Conservation (phyloP, 1,284 basidiomycete species). For the Vanrija humicola region DNA sequence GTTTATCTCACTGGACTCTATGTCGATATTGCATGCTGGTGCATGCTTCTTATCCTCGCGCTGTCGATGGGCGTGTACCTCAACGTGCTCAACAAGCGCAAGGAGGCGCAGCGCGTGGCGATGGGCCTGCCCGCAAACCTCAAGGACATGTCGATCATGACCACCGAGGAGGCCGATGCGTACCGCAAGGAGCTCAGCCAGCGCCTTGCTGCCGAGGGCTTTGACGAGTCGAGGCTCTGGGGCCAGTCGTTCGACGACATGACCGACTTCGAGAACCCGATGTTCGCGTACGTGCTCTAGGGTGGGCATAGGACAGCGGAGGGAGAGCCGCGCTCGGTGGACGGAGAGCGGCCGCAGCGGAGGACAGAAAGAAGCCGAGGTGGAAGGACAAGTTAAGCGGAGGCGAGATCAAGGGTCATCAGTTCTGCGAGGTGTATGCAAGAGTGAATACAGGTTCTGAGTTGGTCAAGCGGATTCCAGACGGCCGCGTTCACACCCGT, state of each 20-base stretch:
- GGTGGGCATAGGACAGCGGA: background rate
- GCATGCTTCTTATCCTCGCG: slow-evolving; percentile 31
- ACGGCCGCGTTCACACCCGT: no score
- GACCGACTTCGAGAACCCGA: slow-evolving; percentile 13
- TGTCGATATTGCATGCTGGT: slow-evolving; percentile 40
- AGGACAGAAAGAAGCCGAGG: no score
- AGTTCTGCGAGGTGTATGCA: no score
- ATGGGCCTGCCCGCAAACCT: slow-evolving; percentile 37
- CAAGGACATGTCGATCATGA: slow-evolving; percentile 42
- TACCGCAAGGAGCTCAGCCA: slow-evolving; percentile 26
- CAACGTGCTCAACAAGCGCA: slow-evolving; percentile 31
- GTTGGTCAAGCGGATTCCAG: no score
- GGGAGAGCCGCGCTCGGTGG: no score
- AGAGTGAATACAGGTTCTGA: no score
- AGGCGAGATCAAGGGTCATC: no score
- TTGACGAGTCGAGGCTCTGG: slow-evolving; percentile 7
- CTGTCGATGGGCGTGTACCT: slow-evolving; percentile 42
- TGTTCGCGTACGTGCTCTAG: slow-evolving; percentile 11
- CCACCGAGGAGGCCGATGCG: slow-evolving; percentile 22
- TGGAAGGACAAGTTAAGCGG: no score
- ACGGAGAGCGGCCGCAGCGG: no score
- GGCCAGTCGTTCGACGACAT: slow-evolving; percentile 6
- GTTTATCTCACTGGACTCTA: slow-evolving; percentile 40
- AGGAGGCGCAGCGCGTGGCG: slow-evolving; percentile 36
- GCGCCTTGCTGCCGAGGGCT: slow-evolving; percentile 15